Evolutionary conservation across 805 yeast genomes (phyloP).

Genomic region (Debaryomyces hansenii): DNA sequence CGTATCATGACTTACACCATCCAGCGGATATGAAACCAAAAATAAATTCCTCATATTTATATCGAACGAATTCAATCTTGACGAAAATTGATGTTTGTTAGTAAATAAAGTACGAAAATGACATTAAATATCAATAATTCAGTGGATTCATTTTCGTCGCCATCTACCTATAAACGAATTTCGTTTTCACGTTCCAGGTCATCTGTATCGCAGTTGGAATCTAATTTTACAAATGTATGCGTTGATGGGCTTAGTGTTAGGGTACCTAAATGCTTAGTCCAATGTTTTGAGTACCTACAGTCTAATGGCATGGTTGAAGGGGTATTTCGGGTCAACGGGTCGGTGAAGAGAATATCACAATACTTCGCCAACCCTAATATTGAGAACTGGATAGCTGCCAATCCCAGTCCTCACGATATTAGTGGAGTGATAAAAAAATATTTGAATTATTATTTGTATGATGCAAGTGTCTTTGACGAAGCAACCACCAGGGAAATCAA

Average conservation of each 20-base stretch:
- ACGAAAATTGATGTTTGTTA: not conserved
- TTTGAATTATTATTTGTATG: constrained; percentile 11
- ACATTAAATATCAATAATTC: not conserved
- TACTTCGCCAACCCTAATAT: constrained; percentile 11
- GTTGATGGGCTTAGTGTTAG: constrained; percentile 5
- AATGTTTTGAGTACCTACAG: constrained; percentile 19
- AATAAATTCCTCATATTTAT: not conserved
- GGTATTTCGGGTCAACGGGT: constrained; percentile 32
- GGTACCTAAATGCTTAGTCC: constrained; percentile 21
- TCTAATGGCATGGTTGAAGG: constrained; percentile 22
- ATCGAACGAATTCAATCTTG: not conserved
- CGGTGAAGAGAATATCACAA: constrained; percentile 22
- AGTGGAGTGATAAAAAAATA: constrained; percentile 26
- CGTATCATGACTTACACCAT: not conserved
- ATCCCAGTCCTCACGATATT: constrained; percentile 23
- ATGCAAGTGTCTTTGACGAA: not conserved
- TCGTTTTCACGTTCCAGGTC: not conserved
- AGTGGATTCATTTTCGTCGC: not conserved
- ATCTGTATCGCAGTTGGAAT: constrained; percentile 1
- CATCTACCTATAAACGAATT: not conserved
- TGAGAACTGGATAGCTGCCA: constrained; percentile 16
- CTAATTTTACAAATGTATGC: not conserved
- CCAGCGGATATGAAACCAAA: not conserved
- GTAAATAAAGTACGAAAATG: not conserved
- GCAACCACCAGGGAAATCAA: constrained; percentile 1